Evolutionary conservation across 192 early-diverging fungal genomes (phyloP).

Genomic region (Chytriomyces sp.): DNA sequence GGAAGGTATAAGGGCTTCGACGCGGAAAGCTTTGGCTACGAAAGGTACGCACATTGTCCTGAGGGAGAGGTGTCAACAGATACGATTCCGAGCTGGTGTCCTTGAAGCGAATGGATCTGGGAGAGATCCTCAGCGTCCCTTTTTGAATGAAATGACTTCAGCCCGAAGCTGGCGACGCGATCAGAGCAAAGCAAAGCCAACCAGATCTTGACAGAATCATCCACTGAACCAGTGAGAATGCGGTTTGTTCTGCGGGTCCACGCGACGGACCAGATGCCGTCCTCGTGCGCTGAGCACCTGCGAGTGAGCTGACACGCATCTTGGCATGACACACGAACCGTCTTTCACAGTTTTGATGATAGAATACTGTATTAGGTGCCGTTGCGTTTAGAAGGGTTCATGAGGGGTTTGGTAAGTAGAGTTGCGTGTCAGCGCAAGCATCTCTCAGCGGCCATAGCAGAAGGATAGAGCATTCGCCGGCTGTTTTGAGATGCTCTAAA

Average conservation of each 20-base stretch:
- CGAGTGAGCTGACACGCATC: background rate
- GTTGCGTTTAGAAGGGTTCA: too few relatives aligned
- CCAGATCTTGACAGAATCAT: conserved; percentile 82
- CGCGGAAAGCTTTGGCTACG: background rate
- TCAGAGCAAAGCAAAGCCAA: conserved; percentile 33
- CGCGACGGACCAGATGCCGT: conserved; percentile 81
- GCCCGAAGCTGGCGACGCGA: background rate
- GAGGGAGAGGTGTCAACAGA: conserved; percentile 67
- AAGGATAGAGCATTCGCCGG: too few relatives aligned
- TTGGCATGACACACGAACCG: background rate
- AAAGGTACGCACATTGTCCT: conserved; percentile 47
- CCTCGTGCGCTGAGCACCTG: conserved; percentile 74
- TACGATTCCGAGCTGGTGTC: conserved; percentile 78
- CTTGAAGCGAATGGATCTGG: conserved; percentile 59
- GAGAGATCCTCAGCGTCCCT: conserved; percentile 67
- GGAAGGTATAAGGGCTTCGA: background rate
- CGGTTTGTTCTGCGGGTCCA: conserved; percentile 69
- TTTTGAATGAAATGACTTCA: background rate
- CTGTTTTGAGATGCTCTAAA: too few relatives aligned
- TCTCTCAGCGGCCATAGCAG: too few relatives aligned
- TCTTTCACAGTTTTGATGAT: conserved; percentile 12
- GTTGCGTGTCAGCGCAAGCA: too few relatives aligned
- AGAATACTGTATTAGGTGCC: background rate
- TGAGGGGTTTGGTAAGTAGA: too few relatives aligned
- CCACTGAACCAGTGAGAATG: conserved; percentile 76